Conservation (phyloP, 805 yeast genomes). For the Wickerhamomyces silvicola region DNA sequence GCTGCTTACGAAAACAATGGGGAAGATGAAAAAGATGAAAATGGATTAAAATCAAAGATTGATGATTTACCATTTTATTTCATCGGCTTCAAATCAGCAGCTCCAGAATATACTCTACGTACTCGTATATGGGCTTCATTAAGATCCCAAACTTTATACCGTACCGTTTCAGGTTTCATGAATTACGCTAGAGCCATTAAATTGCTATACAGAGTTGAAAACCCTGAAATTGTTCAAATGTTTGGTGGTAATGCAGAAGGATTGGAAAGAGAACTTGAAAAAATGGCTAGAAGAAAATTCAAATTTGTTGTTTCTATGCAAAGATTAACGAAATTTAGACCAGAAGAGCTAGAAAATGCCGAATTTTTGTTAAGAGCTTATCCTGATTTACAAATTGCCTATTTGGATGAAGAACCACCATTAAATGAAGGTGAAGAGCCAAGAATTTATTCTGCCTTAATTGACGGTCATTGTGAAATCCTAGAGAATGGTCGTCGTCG, state of each 20-base stretch:
- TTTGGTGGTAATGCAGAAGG: constrained; percentile 99
- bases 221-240: constrained; percentile 93
- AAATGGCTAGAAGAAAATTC: constrained; percentile 81
- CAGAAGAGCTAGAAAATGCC: constrained; percentile 72
- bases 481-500: constrained; percentile 68
- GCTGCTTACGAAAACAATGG: constrained; percentile 56
- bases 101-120: constrained; percentile 92
- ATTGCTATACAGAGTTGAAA: constrained; percentile 87
- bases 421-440: constrained; percentile 63
- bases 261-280: constrained; percentile 87
- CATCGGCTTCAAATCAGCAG: constrained; percentile 95
- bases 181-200: constrained; percentile 96
- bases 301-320: constrained; percentile 82
- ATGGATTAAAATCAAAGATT: constrained; percentile 71
- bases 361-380: constrained; percentile 77
- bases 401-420: constrained; percentile 89
- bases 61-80: constrained; percentile 93
- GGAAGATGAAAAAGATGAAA: constrained; percentile 50
- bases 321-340: constrained; percentile 63
- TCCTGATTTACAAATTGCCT: constrained; percentile 85
- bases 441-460: constrained; percentile 67
- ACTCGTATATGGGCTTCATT: constrained; percentile 98
- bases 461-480: constrained; percentile 76
- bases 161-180: constrained; percentile 98
- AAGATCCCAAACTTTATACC: constrained; percentile 92